Evolutionary conservation across 2,329 filamentous ascomycete genomes (phyloP).

Genomic region (Xylaria polymorpha): DNA sequence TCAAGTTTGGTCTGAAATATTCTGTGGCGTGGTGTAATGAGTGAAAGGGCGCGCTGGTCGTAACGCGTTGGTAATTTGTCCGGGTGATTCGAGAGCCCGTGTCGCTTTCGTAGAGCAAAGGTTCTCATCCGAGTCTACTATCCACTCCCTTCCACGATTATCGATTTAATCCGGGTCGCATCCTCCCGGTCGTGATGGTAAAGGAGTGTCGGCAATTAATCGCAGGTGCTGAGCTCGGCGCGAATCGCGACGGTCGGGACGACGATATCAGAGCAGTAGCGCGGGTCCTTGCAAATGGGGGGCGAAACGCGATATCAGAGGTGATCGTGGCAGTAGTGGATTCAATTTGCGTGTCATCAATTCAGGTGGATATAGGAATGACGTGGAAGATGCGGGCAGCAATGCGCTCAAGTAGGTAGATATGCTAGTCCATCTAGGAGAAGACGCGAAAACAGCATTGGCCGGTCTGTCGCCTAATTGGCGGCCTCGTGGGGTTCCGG

Average conservation of each 20-base stretch:
- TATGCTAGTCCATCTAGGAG: constrained; percentile 6
- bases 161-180: constrained; percentile 36
- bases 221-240: constrained; percentile 17
- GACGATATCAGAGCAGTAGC: constrained; percentile 10
- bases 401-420: constrained; percentile 26
- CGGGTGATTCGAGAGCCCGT: constrained; percentile 10
- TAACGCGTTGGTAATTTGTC: constrained; percentile 19
- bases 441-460: constrained; percentile 28
- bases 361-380: constrained; percentile 28
- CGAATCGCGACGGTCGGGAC: constrained; percentile 8
- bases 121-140: constrained; percentile 17
- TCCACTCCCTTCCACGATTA: constrained; percentile 41
- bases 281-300: neutral
- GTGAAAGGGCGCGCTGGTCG: constrained; percentile 19
- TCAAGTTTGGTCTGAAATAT: constrained; percentile 9
- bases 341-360: constrained; percentile 35
- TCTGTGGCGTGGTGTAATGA: constrained; percentile 25
- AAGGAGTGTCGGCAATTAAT: constrained; percentile 20
- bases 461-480: constrained; percentile 4
- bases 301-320: constrained; percentile 9
- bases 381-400: constrained; percentile 36
- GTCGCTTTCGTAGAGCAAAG: constrained; percentile 7
- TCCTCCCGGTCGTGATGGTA: constrained; percentile 34
- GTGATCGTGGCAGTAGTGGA: constrained; percentile 28
- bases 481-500: neutral